Base-by-base conservation (phyloP, 352 stramenopile species). In the Globisporangium spiculum region DNA sequence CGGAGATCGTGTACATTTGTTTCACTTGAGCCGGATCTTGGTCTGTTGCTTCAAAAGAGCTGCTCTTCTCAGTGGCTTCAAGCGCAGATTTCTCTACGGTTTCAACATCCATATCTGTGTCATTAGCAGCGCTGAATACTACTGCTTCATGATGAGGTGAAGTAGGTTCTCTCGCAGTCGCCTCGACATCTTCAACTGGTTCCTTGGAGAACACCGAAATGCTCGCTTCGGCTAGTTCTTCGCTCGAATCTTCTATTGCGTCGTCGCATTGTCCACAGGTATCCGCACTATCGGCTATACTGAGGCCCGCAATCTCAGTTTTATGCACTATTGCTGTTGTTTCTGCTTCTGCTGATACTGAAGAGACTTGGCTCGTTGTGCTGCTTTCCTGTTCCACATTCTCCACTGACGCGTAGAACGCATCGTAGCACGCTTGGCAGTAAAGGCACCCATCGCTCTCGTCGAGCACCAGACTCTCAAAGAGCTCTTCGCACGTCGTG, bases 401-500 rank as follows among this genome's bases (percentile, higher is more conserved):
- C 10, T 52, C 34, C 41, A 67, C 36, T n/a, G 68, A 67, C 53
- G 72, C 76, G 65, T 95, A 93, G 63, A 86, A 95, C 44, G 72
- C 80, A 18, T 92, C 78, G 53, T 82, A 95, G 63, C 87, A 93
- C 32, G 50, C 46, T 20, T 76, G 71, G 63, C 87, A 94, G 66
- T 94, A 94, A n/a, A 63, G 66, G 26, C 84, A 86, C 4, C 79
- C 84, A 58, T 94, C 84, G 24, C 76, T 79, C 38, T 84, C 73
- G 34, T 94, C 87, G 32, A 89, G 54, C 34, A 91, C 65, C 32
- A 91, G 34, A 4, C 81, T 24, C 38, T 62, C 44, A 27, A n/a
- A 53, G 9, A 61, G 1, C 46, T 62, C 38, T 62, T 66, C 67
- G 54, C 86, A 94, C 7, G 86, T 93, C n/a, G 81, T 77, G 34